Evolutionary conservation across 2,329 filamentous ascomycete genomes (phyloP).

Genomic region (Nemania sp.): DNA sequence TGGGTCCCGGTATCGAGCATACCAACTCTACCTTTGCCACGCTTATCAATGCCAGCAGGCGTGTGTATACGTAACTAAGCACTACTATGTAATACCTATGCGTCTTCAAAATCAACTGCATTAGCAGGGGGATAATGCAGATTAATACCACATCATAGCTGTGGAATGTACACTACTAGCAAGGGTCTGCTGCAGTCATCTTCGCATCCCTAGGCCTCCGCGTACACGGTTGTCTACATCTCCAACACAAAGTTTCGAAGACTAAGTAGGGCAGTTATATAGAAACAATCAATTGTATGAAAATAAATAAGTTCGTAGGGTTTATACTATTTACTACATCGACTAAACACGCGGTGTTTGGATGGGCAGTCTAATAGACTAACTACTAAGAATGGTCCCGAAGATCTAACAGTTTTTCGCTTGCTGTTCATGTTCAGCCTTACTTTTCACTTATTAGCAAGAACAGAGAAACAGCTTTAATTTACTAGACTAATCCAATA

Average conservation of each 20-base stretch:
- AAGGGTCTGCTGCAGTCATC: conserved; percentile 9
- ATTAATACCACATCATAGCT: background rate
- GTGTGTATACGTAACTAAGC: background rate
- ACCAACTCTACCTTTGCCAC: background rate
- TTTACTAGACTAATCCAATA: too few species aligned
- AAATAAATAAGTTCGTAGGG: too few species aligned
- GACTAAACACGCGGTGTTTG: too few species aligned
- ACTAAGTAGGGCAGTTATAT: background rate
- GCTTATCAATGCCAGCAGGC: background rate
- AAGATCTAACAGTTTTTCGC: too few species aligned
- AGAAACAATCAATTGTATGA: background rate
- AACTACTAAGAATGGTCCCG: too few species aligned
- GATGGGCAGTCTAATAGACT: too few species aligned
- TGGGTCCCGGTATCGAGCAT: background rate
- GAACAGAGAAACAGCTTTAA: too few species aligned
- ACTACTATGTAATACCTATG: background rate
- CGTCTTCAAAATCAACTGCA: background rate
- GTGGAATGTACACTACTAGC: conserved; percentile 13
- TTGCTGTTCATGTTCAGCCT: too few species aligned
- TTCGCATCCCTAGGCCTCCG: too few species aligned
- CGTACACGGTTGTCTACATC: too few species aligned
- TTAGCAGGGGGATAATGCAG: background rate
- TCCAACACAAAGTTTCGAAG: background rate
- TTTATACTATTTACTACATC: too few species aligned
- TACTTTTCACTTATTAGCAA: too few species aligned